These are phyloP conservation scores for Elsinoe necatrix DNA, from an alignment of 2,329 filamentous ascomycete species.

Conservation along the genomic window DNA sequence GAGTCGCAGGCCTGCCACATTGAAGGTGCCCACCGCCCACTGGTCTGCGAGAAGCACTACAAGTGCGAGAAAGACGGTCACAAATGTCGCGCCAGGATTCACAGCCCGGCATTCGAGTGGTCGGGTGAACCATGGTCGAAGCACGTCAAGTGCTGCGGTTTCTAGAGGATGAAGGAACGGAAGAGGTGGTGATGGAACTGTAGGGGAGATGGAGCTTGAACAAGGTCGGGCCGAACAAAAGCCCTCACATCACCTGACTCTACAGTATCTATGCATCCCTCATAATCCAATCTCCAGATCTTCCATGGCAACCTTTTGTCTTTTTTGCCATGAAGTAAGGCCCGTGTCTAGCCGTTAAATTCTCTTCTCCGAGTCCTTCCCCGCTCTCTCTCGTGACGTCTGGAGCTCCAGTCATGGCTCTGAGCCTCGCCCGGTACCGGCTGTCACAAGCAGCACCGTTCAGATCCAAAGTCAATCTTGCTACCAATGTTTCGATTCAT, in stretches of 20 bases:
- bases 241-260: too few relatives aligned
- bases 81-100: background rate
- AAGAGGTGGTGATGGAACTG: too few relatives aligned
- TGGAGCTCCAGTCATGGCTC: background rate
- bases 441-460: background rate
- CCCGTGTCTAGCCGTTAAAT: background rate
- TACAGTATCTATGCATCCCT: background rate
- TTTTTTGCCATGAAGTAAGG: background rate
- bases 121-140: background rate
- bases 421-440: background rate
- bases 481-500: background rate
- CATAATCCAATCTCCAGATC: background rate
- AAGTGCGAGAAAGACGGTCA: background rate
- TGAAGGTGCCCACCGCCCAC: background rate
- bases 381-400: background rate
- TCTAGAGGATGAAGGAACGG: background rate
- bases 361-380: background rate
- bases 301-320: background rate
- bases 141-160: background rate
- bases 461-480: slow-evolving; percentile 5
- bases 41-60: background rate
- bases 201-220: background rate
- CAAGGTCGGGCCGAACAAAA: background rate
- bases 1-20: background rate
- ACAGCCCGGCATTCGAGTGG: background rate